phyloP scores from a whole-genome alignment of 768 basidiomycete species.

The Rhizopogon rudus region DNA sequence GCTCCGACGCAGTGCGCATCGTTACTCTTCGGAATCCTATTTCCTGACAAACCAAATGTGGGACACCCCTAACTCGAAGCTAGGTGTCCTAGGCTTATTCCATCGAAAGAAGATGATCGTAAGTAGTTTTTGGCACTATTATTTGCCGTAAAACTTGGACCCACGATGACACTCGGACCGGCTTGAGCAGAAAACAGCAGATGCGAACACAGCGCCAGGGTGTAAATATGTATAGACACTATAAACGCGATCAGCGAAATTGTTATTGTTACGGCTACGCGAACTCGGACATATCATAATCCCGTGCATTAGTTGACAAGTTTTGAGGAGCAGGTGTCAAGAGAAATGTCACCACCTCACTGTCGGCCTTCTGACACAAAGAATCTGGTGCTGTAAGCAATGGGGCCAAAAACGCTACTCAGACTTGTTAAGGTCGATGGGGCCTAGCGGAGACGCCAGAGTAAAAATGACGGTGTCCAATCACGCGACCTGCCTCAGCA shows the following conservation, averaged over 20 bases:
- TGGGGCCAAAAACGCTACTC: background rate
- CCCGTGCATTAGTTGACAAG: background rate
- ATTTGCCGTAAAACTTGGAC: background rate
- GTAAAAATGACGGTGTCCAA: too few species aligned
- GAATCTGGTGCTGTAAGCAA: background rate
- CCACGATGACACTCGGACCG: too few species aligned
- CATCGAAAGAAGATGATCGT: too few species aligned
- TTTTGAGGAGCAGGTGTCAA: background rate
- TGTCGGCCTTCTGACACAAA: background rate
- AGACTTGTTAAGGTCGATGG: too few species aligned
- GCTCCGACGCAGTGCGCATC: background rate
- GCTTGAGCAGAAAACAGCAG: too few species aligned
- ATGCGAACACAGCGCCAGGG: too few species aligned
- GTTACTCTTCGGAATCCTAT: too few species aligned
- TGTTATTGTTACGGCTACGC: background rate
- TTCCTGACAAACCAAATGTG: too few species aligned
- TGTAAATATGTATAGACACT: background rate
- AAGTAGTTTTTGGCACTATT: too few species aligned
- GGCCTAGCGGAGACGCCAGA: background rate
- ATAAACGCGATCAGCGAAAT: background rate
- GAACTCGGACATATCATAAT: background rate
- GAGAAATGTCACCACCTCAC: background rate
- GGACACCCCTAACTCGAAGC: too few species aligned
- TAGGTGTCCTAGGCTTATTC: too few species aligned
- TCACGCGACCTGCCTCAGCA: background rate